Evolutionary conservation across 2,329 filamentous ascomycete species (phyloP).

Genomic region (Penicillium sp.): DNA sequence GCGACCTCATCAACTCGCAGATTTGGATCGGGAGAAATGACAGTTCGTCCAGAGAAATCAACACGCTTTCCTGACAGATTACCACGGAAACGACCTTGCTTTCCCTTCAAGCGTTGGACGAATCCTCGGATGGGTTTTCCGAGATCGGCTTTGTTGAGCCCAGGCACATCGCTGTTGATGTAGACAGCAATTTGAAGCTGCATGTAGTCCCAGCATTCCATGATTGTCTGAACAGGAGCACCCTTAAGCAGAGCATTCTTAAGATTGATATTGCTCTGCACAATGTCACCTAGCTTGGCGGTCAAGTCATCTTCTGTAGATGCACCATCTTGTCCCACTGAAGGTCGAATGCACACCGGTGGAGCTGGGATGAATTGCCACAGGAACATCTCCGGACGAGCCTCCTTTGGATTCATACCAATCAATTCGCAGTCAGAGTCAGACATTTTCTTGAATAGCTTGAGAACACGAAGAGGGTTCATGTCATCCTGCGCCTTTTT

Average conservation of each 20-base stretch:
- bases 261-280: constrained; percentile 82
- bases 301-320: constrained; percentile 96
- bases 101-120: constrained; percentile 90
- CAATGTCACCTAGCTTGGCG: constrained; percentile 91
- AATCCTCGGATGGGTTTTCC: constrained; percentile 87
- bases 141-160: constrained; percentile 76
- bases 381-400: constrained; percentile 89
- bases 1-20: constrained; percentile 87
- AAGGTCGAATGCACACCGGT: constrained; percentile 86
- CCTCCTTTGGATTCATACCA: constrained; percentile 75
- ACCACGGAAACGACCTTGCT: constrained; percentile 92
- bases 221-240: constrained; percentile 75
- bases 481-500: constrained; percentile 90
- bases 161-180: constrained; percentile 91
- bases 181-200: constrained; percentile 95
- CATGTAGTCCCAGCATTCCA: constrained; percentile 97
- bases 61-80: constrained; percentile 97
- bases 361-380: constrained; percentile 95
- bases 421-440: constrained; percentile 82
- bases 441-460: constrained; percentile 81
- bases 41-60: constrained; percentile 92
- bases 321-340: constrained; percentile 82
- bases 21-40: constrained; percentile 96
- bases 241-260: constrained; percentile 73
- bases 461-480: constrained; percentile 78